Percentiles rank a stretch among this genome's conserved stretches.
These are phyloP conservation scores for Kwoniella shivajii DNA, from an alignment of 1,284 basidiomycete genomes.

Conservation along the genomic window DNA sequence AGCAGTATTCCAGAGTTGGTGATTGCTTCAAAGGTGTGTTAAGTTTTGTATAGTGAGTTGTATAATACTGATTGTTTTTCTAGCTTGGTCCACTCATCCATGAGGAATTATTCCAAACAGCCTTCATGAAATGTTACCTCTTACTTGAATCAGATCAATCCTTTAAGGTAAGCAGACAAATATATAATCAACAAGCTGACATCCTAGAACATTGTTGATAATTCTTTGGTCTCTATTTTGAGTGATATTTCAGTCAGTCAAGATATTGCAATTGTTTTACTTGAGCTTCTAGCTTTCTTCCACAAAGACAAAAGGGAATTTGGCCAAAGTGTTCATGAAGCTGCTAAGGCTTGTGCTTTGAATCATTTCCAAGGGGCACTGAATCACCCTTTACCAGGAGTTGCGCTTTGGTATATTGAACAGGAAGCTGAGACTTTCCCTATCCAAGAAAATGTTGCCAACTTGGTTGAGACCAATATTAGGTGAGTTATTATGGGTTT, in stretches of 20 bases:
- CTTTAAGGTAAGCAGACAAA: constrained; percentile 28
- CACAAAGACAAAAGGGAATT: constrained; percentile 31
- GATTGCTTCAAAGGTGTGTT: constrained; percentile 34
- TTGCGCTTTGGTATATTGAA: constrained; percentile 44
- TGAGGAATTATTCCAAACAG: constrained; percentile 39
- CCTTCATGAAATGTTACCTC: constrained; percentile 39
- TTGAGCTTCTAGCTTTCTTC: constrained; percentile 39
- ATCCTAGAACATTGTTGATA: constrained; percentile 28
- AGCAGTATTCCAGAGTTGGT: constrained; percentile 33
- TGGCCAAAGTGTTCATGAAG: constrained; percentile 20
- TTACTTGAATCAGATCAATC: constrained; percentile 26
- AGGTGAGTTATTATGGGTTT: constrained; percentile 19
- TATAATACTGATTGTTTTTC: neutral
- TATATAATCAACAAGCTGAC: constrained; percentile 5
- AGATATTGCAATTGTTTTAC: constrained; percentile 29
- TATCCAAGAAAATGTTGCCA: constrained; percentile 28
- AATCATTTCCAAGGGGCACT: constrained; percentile 31
- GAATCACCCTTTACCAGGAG: constrained; percentile 32
- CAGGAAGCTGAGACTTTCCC: constrained; percentile 28
- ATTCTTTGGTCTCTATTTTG: constrained; percentile 25
- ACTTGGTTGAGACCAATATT: constrained; percentile 40
- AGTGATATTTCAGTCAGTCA: constrained; percentile 18
- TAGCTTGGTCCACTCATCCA: constrained; percentile 38
- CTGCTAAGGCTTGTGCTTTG: constrained; percentile 33
- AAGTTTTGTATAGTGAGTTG: neutral